Percentiles rank a stretch among this genome's conserved stretches.
Evolutionary conservation across 441 rosid genomes (phyloP).

Genomic region (Isatis lusitanica): DNA sequence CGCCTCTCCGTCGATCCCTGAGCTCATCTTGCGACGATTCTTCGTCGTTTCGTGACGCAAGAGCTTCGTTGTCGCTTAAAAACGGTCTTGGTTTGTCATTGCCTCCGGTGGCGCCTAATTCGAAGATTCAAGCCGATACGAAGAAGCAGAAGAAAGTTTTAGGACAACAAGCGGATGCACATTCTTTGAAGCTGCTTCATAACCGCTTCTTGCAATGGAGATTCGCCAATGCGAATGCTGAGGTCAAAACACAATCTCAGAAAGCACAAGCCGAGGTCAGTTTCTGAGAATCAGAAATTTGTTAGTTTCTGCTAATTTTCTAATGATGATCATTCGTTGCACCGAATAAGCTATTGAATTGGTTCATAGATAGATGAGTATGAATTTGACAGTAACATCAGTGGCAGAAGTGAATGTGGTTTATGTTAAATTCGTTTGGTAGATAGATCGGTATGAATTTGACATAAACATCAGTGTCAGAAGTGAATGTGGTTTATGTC

Average conservation of each 20-base stretch:
- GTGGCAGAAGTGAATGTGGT: background rate
- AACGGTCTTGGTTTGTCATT: constrained; percentile 43
- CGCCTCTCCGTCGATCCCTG: constrained; percentile 54
- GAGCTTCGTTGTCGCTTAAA: constrained; percentile 34
- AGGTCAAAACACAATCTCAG: constrained; percentile 49
- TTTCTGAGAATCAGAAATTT: background rate
- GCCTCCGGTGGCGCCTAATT: constrained; percentile 56
- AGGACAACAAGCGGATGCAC: constrained; percentile 58
- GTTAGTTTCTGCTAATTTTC: too few species aligned
- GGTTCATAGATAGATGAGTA: background rate
- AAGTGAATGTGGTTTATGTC: background rate
- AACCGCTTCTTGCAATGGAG: constrained; percentile 80
- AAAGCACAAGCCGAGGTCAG: constrained; percentile 63
- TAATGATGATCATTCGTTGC: too few species aligned
- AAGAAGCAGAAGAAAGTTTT: constrained; percentile 53
- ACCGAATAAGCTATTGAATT: too few species aligned
- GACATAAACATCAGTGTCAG: background rate
- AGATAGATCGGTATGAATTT: background rate
- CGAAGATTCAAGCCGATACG: constrained; percentile 39
- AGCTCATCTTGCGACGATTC: constrained; percentile 44
- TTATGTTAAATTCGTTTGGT: background rate
- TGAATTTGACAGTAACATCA: background rate
- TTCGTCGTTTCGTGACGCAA: constrained; percentile 40
- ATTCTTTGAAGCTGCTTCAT: constrained; percentile 59
- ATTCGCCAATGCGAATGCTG: constrained; percentile 69